phyloP scores from a whole-genome alignment of 129 eudicot species.

The Pittosporum tobira region DNA sequence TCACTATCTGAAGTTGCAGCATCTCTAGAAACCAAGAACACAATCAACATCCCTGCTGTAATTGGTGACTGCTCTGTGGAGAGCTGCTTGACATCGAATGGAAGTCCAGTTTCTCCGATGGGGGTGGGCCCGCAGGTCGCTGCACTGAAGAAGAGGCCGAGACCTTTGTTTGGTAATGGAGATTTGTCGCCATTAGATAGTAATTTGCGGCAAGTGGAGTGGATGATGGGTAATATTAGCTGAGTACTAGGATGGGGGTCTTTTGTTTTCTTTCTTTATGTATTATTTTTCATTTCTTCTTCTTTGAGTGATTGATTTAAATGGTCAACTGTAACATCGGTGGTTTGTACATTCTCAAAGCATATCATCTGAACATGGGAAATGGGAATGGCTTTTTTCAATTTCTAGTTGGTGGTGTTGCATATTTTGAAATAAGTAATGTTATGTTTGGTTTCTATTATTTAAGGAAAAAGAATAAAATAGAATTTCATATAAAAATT shows the following conservation, averaged over 20 bases:
- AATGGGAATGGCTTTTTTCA: no score
- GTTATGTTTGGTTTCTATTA: no score
- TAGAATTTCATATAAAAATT: no score
- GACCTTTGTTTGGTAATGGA: slow-evolving; percentile 39
- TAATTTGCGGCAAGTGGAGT: slow-evolving; percentile 31
- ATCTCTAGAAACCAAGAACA: slow-evolving; percentile 14
- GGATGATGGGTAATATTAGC: slow-evolving; percentile 57
- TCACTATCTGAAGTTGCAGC: slow-evolving; percentile 29
- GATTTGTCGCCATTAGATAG: slow-evolving; percentile 22
- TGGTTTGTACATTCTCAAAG: no score
- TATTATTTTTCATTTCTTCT: no score
- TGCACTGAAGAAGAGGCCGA: slow-evolving; percentile 48
- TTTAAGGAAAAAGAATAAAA: no score
- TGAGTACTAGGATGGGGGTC: slow-evolving; percentile 3
- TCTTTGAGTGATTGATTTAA: no score
- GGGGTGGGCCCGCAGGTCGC: slow-evolving; percentile 37
- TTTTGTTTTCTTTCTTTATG: no score
- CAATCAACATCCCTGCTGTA: slow-evolving; percentile 24
- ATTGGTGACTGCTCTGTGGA: slow-evolving; percentile 36
- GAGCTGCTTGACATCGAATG: slow-evolving; percentile 48
- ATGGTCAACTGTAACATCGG: no score
- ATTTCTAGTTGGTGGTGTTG: no score
- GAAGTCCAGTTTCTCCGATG: slow-evolving; percentile 46
- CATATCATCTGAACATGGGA: no score
- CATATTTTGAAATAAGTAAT: no score